These are phyloP conservation scores for Diaporthe helianthi DNA, from an alignment of 2,329 filamentous ascomycete genomes.

Conservation along the genomic window DNA sequence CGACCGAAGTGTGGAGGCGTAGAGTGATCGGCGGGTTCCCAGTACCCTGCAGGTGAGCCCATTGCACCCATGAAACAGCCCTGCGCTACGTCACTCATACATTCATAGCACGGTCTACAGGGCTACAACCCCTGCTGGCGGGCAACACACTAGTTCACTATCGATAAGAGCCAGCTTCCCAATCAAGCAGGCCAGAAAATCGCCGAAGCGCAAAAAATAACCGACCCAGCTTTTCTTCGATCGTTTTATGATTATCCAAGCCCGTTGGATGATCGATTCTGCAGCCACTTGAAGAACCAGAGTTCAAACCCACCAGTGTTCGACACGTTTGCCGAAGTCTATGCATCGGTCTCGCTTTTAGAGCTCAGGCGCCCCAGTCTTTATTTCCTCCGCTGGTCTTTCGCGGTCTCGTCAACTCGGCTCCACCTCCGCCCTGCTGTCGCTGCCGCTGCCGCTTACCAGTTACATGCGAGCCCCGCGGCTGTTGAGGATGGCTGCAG, in stretches of 20 bases:
- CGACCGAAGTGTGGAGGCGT: conserved; percentile 15
- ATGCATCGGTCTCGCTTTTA: not conserved
- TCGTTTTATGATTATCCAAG: not conserved
- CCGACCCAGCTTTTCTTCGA: conserved; percentile 3
- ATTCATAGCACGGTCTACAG: not conserved
- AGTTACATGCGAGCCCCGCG: conserved; percentile 36
- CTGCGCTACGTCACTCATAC: conserved; percentile 3
- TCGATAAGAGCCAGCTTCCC: not conserved
- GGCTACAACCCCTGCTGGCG: not conserved
- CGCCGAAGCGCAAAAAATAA: conserved; percentile 25
- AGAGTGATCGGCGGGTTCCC: conserved; percentile 15
- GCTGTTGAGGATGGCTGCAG: conserved; percentile 59
- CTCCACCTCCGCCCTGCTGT: not conserved
- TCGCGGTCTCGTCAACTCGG: not conserved
- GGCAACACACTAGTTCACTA: conserved; percentile 1
- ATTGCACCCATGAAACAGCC: not conserved
- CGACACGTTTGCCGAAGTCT: not conserved
- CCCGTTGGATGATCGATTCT: not conserved
- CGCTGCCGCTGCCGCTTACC: not conserved
- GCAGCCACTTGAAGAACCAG: not conserved
- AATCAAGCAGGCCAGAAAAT: conserved; percentile 17
- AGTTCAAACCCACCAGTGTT: not conserved
- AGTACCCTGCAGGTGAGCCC: conserved; percentile 9
- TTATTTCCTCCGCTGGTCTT: not conserved
- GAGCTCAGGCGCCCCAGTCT: not conserved